These are phyloP conservation scores for Closterium sp. DNA, from an alignment of 139 green algal genomes.

Conservation along the genomic window DNA sequence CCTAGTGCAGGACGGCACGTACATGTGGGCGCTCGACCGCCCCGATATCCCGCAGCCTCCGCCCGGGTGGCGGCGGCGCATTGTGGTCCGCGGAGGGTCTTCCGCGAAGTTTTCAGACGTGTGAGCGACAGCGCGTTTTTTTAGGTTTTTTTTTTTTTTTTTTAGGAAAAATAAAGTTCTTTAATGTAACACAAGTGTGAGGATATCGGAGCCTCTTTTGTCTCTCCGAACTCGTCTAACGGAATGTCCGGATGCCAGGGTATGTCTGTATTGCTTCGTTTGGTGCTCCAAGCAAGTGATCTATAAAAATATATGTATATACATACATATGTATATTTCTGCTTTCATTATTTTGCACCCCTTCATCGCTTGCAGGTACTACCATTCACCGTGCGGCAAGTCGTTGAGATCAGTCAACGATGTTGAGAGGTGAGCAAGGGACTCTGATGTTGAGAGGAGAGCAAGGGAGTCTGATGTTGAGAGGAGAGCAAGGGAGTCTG, in stretches of 20 bases:
- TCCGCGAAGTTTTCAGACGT: conserved; percentile 29
- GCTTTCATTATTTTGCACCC: no score
- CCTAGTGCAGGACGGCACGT: conserved; percentile 26
- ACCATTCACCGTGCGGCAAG: not conserved
- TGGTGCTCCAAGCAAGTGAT: no score
- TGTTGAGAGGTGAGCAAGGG: not conserved
- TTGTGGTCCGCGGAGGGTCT: conserved; percentile 25
- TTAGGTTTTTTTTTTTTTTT: no score
- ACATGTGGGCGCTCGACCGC: conserved; percentile 37
- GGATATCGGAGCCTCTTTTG: not conserved
- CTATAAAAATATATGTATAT: no score
- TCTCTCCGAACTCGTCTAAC: no score
- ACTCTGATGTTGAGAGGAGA: not conserved
- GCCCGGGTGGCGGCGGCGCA: conserved; percentile 18
- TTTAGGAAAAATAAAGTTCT: not conserved
- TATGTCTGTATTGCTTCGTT: no score
- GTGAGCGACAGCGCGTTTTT: not conserved
- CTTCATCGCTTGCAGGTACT: not conserved
- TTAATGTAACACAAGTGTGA: not conserved
- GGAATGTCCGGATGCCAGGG: no score
- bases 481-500: not conserved
- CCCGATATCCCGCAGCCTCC: conserved; percentile 35
- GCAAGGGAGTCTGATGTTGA: not conserved
- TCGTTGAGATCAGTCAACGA: conserved; percentile 1
- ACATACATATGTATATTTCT: no score